Conservation (phyloP, 768 basidiomycete genomes). For the Boletus coccyginus region DNA sequence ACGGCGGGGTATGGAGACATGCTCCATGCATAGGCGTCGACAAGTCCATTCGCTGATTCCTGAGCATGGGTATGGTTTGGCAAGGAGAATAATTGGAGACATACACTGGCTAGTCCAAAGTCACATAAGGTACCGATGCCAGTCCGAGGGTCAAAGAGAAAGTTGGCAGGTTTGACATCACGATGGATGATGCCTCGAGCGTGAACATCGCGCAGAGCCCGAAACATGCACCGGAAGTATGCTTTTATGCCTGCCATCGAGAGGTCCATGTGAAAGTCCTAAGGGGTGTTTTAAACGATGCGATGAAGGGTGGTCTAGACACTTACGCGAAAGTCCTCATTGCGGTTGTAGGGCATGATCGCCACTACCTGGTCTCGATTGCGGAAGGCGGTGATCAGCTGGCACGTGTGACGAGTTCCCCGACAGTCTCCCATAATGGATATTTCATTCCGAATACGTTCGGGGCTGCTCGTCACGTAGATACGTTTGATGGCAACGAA, state of each 20-base stretch:
- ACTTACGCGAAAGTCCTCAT: slow-evolving; percentile 91
- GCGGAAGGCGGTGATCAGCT: slow-evolving; percentile 93
- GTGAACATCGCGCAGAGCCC: slow-evolving; percentile 87
- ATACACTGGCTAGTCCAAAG: slow-evolving; percentile 92
- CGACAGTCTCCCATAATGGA: slow-evolving; percentile 83
- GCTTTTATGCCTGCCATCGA: slow-evolving; percentile 75
- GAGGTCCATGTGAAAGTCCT: slow-evolving; percentile 79
- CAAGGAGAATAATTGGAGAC: slow-evolving; percentile 24
- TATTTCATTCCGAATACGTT: slow-evolving; percentile 90
- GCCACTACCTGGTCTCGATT: slow-evolving; percentile 89
- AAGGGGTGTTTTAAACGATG: slow-evolving; percentile 5
- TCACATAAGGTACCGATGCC: slow-evolving; percentile 88
- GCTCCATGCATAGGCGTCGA: slow-evolving; percentile 43
- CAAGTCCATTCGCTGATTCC: slow-evolving; percentile 52
- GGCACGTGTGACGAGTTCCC: slow-evolving; percentile 83
- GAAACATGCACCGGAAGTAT: slow-evolving; percentile 90
- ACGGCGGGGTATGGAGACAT: slow-evolving; percentile 79
- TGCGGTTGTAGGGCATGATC: slow-evolving; percentile 89
- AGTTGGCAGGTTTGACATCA: slow-evolving; percentile 98
- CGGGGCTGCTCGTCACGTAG: slow-evolving; percentile 93
- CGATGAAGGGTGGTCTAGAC: not conserved
- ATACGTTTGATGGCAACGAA: slow-evolving; percentile 96
- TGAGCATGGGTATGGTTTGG: slow-evolving; percentile 1
- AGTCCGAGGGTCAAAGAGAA: slow-evolving; percentile 84
- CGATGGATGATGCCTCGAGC: slow-evolving; percentile 87